phyloP scores from a whole-genome alignment of 306 rosid species.

The Quercus berberidifolia region DNA sequence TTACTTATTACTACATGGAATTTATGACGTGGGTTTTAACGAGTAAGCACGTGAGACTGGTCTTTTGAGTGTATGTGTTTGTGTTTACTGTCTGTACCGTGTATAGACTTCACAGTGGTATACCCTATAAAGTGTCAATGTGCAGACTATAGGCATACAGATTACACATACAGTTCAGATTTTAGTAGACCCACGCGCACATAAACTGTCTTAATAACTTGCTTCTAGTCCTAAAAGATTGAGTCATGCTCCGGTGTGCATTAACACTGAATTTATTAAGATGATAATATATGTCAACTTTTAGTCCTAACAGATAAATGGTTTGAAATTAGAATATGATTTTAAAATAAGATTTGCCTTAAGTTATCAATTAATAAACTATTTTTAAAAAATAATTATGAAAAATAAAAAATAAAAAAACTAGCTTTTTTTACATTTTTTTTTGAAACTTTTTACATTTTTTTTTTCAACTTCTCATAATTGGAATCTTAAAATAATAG shows the following conservation, averaged over 20 bases:
- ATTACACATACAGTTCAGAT: neutral
- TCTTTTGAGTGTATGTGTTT: neutral
- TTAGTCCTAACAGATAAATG: too few relatives aligned
- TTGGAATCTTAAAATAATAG: too few relatives aligned
- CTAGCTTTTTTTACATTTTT: too few relatives aligned
- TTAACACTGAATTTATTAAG: rapidly evolving
- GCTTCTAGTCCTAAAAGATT: too few relatives aligned
- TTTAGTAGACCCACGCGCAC: slow-evolving; percentile 2
- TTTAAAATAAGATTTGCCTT: too few relatives aligned
- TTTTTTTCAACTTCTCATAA: too few relatives aligned
- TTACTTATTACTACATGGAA: neutral
- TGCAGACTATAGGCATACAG: neutral
- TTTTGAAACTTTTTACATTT: too few relatives aligned
- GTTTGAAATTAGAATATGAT: too few relatives aligned
- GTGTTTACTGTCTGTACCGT: neutral
- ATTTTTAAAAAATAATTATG: too few relatives aligned
- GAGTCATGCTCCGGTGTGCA: rapidly evolving
- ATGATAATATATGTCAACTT: too few relatives aligned
- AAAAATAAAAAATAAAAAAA: too few relatives aligned
- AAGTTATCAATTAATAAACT: too few relatives aligned
- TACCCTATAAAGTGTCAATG: neutral
- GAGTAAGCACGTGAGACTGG: slow-evolving; percentile 9
- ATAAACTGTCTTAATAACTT: neutral
- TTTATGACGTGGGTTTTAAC: slow-evolving; percentile 13
- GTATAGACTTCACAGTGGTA: neutral